Percentiles rank a stretch among this genome's conserved stretches.
Evolutionary conservation across 345 rosid species (phyloP).

Genomic region (Rubroshorea leprosula): DNA sequence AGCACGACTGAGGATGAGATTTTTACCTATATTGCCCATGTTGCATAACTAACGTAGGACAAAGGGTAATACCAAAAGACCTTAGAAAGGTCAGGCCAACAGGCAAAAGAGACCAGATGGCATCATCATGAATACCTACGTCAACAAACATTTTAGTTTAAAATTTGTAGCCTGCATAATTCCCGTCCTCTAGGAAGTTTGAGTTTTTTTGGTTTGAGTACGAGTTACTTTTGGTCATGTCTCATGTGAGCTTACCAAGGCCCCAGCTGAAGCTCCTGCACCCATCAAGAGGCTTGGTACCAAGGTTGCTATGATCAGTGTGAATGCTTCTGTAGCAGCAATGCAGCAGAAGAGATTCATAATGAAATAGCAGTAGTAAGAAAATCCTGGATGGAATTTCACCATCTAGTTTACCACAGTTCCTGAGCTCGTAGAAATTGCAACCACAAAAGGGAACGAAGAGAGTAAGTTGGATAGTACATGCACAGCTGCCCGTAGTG

Average conservation of each 20-base stretch:
- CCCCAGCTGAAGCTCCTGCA: constrained; percentile 23
- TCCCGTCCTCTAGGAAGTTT: too few species aligned
- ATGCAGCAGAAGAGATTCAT: constrained; percentile 29
- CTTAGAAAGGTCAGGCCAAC: constrained; percentile 31
- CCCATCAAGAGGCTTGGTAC: constrained; percentile 34
- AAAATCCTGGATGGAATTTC: constrained; percentile 35
- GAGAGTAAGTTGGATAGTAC: constrained; percentile 30
- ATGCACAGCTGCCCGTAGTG: constrained; percentile 31
- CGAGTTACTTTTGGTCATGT: too few species aligned
- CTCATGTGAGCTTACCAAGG: constrained; percentile 29
- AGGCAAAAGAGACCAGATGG: constrained; percentile 24
- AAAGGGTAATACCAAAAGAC: constrained; percentile 41
- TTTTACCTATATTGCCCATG: constrained; percentile 41
- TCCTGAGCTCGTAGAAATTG: constrained; percentile 16
- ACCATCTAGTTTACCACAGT: constrained; percentile 28
- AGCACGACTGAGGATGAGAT: neutral
- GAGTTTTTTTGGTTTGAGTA: too few species aligned
- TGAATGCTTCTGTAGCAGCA: constrained; percentile 20
- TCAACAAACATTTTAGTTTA: neutral
- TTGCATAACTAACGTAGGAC: constrained; percentile 32
- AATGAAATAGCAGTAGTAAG: constrained; percentile 21
- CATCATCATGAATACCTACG: constrained; percentile 29
- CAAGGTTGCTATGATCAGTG: constrained; percentile 19
- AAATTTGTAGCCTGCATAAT: too few species aligned
- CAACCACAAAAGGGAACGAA: constrained; percentile 27